phyloP scores from a whole-genome alignment of 352 stramenopile genomes.

The Halophytophthora polymorphica region DNA sequence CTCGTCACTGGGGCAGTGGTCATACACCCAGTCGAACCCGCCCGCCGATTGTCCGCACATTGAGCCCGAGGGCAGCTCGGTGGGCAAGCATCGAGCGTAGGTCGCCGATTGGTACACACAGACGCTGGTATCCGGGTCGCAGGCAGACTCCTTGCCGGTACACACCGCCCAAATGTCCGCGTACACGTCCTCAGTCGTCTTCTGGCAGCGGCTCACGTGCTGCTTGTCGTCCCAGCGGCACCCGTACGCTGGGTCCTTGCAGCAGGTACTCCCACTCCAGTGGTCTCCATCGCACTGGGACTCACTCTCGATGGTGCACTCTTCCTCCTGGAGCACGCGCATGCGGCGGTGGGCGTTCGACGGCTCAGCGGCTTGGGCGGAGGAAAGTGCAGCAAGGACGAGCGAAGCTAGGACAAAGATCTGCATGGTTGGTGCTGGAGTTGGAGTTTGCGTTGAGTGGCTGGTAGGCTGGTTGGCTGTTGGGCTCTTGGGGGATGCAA shows the following conservation, averaged over 20 bases:
- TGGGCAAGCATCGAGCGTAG: background rate
- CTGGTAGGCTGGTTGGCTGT: no score
- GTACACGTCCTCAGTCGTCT: background rate
- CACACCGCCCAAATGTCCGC: background rate
- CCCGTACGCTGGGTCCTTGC: constrained; percentile 28
- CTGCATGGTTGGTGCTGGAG: constrained; percentile 10
- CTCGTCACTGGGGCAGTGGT: constrained; percentile 1
- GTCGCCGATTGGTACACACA: background rate
- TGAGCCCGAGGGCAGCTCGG: background rate
- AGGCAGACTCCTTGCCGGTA: background rate
- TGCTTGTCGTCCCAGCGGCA: constrained; percentile 31
- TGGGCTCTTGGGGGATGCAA: constrained; percentile 5
- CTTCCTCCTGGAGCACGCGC: constrained; percentile 7
- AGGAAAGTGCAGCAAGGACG: constrained; percentile 1
- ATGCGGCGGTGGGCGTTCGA: constrained; percentile 14
- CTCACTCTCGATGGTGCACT: constrained; percentile 31
- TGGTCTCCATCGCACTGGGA: constrained; percentile 35
- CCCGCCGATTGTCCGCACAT: background rate
- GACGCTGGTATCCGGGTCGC: background rate
- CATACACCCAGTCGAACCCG: background rate
- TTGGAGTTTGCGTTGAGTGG: background rate
- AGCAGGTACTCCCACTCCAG: constrained; percentile 35
- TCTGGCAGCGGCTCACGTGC: constrained; percentile 26
- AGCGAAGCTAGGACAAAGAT: constrained; percentile 7
- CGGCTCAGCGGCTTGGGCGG: constrained; percentile 9